Base-by-base conservation (phyloP, 495 filamentous ascomycete genomes). In the Paragyromitra xinjiangensis region DNA sequence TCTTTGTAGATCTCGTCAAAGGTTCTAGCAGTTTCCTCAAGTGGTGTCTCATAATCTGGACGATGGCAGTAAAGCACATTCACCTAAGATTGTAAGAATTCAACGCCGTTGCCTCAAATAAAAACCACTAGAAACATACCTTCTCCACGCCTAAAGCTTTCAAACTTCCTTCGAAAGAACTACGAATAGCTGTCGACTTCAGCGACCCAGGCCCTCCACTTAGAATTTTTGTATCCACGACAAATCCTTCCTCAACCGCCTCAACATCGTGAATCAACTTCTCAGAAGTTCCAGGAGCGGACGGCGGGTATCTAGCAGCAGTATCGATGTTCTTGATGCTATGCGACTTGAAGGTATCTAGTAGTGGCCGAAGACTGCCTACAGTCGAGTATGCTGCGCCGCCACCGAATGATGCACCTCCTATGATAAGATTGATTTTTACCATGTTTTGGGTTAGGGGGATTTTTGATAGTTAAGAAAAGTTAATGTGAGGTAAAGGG, bases 1-100 rank as follows among this genome's bases (percentile, higher is more conserved):
- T 84, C 75, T 22, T 79, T 63, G 72, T 84, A 81, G 3, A 84
- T 73, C 11, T 84, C 76, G 55, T 88, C 72, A 63, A 88, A 84
- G 16, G 83, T 85, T 62, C 81, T 71, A 24, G 83, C 79, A 0
- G 83, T 84, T 11, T 86, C 86, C 55, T 86, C 84, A 40, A 87
- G 84, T 6, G 84, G 84, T 0, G 82, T 84, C 6, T 74, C 64
- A 12, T 84, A 83, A 67, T 88, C 85, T 0, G 87, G 86, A 0
- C 76, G 71, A 73, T 88, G 86, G 3, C 59, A 63, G 19, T 87
- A 79, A 73, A 53, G n/a, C 40, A 68, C 48, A 68, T 55, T 39
- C 7, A 68, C 64, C 85, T 63, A 42, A 1, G 0, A 40, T 3
- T 7, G 8, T 63, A 63, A 63, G 37, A 8, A 4, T 8, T 42